Base-by-base conservation (phyloP, 2,329 filamentous ascomycete species). In the Byssochlamys sp. region DNA sequence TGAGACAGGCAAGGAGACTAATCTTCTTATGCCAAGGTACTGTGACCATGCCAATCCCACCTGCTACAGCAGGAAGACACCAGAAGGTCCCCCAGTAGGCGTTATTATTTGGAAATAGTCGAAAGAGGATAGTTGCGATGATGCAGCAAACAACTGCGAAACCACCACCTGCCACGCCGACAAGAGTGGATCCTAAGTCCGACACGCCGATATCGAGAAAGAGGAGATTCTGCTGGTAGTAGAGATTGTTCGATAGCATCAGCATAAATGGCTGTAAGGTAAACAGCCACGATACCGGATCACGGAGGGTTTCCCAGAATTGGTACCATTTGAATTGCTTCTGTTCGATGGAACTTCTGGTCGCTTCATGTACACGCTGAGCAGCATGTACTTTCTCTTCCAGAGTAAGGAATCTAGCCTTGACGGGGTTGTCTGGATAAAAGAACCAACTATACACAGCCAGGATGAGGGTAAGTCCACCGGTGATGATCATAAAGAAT, bases 221-320 rank as follows among this genome's bases (percentile, higher is more conserved):
- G 9, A 77, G 65, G 2, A 76, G 66, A 54, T 72, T 75, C 54
- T 75, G 71, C 58, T 77, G 74, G 53, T 75, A 76, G 24, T 68
- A 67, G 39, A 77, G 65, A 58, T 75, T 77, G 57, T 77, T 75
- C 2, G 69, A 66, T 53, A 69, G 63, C 65, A 63, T 62, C 2
- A 63, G 45, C 1, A 60, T 63, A 14, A 62, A 63, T 1, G 56
- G 33, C 50, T 62, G 60, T 12, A 63, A 45, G 10, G 49, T 61
- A 39, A 76, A 68, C 65, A 71, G 70, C 25, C 72, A 69, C 39
- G 67, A 68, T 1, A 71, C 57, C 0, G 73, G 65, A 0, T 63
- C 61, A 4, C 57, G 56, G 19, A 63, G 27, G 2, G 61, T 58
- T 33, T 63, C 61, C 1, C 25, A 39, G 12, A 61, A 59, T 27